Evolutionary conservation across 371 early-diverging fungal species (phyloP).

Genomic region (Circinella minor): DNA sequence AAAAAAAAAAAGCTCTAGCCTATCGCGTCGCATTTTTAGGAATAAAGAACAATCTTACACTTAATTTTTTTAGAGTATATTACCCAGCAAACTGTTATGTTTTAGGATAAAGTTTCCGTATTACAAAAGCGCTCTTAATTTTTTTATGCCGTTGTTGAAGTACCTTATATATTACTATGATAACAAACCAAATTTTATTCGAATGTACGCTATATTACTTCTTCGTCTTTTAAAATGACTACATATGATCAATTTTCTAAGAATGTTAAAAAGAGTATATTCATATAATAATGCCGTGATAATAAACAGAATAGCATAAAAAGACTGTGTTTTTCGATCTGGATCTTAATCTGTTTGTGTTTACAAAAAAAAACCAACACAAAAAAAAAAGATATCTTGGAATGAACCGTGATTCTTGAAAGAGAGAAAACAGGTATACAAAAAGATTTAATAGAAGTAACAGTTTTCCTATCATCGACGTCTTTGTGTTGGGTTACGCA

Average conservation of each 20-base stretch:
- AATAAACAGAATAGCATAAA: no score
- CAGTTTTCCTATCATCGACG: no score
- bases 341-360: neutral
- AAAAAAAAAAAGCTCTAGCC: no score
- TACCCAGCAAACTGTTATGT: neutral
- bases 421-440: neutral
- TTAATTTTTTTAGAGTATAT: neutral
- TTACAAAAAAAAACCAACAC: neutral
- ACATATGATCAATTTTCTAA: no score
- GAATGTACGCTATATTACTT: no score
- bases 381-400: neutral
- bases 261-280: no score
- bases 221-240: no score
- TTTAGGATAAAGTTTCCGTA: constrained; percentile 11
- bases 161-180: neutral
- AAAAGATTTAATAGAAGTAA: neutral
- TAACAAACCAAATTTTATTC: neutral
- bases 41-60: no score
- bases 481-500: neutral
- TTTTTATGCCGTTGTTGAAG: neutral
- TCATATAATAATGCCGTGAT: no score
- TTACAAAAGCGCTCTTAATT: neutral
- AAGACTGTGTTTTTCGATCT: neutral
- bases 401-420: constrained; percentile 2
- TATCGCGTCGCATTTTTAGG: no score